These are phyloP conservation scores for Aspergillus cejpii DNA, from an alignment of 2,329 filamentous ascomycete genomes.

Conservation along the genomic window DNA sequence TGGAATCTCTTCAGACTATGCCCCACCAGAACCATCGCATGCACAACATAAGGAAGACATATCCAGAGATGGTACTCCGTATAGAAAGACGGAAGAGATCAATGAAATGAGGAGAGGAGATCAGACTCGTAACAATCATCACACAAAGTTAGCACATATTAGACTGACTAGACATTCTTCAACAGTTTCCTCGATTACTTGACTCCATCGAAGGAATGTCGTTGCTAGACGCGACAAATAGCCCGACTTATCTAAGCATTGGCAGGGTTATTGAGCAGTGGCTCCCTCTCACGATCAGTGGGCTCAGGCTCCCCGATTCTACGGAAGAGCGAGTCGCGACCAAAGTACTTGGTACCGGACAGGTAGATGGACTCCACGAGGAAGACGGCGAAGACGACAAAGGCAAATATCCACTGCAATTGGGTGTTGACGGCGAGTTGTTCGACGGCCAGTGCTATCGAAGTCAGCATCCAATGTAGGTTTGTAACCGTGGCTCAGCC, in stretches of 20 bases:
- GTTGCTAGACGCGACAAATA: no score
- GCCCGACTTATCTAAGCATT: background rate
- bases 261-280: slow-evolving; percentile 43
- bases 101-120: background rate
- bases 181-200: no score
- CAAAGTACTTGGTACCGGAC: slow-evolving; percentile 30
- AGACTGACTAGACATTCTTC: background rate
- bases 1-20: background rate
- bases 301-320: slow-evolving; percentile 33
- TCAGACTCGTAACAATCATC: background rate
- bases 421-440: slow-evolving; percentile 71
- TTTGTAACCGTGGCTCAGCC: no score
- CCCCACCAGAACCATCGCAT: background rate
- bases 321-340: slow-evolving; percentile 34
- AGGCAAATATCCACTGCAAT: slow-evolving; percentile 89
- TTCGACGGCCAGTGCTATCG: slow-evolving; percentile 60
- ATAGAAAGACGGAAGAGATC: background rate
- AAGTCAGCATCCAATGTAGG: background rate
- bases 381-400: slow-evolving; percentile 69
- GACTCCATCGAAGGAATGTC: background rate
- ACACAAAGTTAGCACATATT: background rate
- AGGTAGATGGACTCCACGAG: slow-evolving; percentile 58
- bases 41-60: background rate
- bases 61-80: background rate
- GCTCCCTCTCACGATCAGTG: slow-evolving; percentile 49